Evolutionary conservation across 2,329 filamentous ascomycete species (phyloP).

Genomic region (Phaeosphaeriaceae sp.): DNA sequence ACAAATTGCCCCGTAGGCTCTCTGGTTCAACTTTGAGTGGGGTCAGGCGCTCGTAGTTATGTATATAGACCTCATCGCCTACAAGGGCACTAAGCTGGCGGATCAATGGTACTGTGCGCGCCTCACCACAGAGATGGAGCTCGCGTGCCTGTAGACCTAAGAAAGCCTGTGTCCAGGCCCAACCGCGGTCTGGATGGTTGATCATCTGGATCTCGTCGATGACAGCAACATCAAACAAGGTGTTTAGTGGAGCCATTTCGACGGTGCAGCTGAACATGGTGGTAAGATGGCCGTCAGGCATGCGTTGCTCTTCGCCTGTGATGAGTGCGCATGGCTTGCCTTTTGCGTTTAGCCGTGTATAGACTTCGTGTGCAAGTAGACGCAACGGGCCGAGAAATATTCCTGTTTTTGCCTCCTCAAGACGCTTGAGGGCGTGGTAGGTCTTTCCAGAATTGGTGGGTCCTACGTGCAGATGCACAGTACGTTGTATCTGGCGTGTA

Average conservation of each 20-base stretch:
- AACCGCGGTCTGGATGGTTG: constrained; percentile 76
- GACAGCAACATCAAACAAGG: constrained; percentile 83
- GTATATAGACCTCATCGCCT: constrained; percentile 82
- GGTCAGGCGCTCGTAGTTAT: constrained; percentile 83
- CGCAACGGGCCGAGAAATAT: constrained; percentile 91
- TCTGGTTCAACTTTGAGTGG: constrained; percentile 70
- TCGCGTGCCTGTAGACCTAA: constrained; percentile 87
- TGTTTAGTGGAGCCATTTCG: constrained; percentile 76
- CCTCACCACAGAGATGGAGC: constrained; percentile 91
- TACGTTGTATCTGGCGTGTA: constrained; percentile 79
- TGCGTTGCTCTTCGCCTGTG: constrained; percentile 87
- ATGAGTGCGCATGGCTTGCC: constrained; percentile 79
- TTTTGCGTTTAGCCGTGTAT: constrained; percentile 79
- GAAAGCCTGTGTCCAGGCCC: constrained; percentile 92
- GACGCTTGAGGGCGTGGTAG: constrained; percentile 85
- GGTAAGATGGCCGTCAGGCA: constrained; percentile 59
- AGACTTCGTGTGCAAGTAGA: constrained; percentile 93
- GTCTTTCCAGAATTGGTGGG: constrained; percentile 99
- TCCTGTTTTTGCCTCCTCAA: constrained; percentile 77
- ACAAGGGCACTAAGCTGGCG: constrained; percentile 76
- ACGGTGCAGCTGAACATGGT: constrained; percentile 86
- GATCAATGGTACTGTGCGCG: constrained; percentile 79
- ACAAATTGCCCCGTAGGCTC: constrained; percentile 70
- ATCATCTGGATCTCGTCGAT: constrained; percentile 99
- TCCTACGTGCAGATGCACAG: constrained; percentile 89